Evolutionary conservation across 768 basidiomycete genomes (phyloP), one percentile per base, ranked within the genome.

Genomic region (Suillus placidus): DNA sequence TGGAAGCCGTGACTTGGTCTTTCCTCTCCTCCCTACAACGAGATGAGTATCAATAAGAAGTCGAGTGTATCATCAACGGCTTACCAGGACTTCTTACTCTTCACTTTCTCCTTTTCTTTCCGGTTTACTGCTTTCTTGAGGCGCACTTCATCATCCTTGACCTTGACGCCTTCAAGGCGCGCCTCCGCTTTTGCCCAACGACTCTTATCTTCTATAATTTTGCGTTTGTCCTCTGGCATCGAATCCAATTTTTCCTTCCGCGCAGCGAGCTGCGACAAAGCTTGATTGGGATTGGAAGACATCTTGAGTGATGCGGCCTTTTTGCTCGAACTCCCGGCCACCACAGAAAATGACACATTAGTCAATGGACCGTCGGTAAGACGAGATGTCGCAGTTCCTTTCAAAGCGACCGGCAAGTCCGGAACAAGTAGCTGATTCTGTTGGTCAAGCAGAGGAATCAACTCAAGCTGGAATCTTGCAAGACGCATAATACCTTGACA

Each of bases 81-180:
- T 64, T 67, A 96, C 96, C 97, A 99, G 52, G 85, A 83, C 72
- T 91, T 92, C 76, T 92, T 93, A 66, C 88, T 88, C 81, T 93
- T 95, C 30, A 66, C 71, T 75, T 98, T 98, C 70, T 88, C 88
- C 77, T 97, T 96, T 78, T 97, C 97, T 68, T 93, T 90, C 75
- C 93, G 82, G 82, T 97, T 99, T 9, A 87, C 88, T 49, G 95
- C 95, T 81, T 97, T 98, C 82, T 97, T 98, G 72, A 99, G 76
- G 54, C 90, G 81, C 1, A 70, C 74, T 74, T 94, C 94, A 70
- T 96, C 93, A 71, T 99, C 97, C 58, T 86, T 86, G 37, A 99
- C 89, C 78, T 98, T 99, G 57, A 90, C 89, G 2, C 97, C 97
- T 63, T 93, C 93, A 65, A 97, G 81, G 58, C 94, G 84, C 37